A percentile compares a stretch with the other conserved stretches of the same genome.
phyloP scores from a whole-genome alignment of 352 stramenopile species.

The Blastocystis sp. region DNA sequence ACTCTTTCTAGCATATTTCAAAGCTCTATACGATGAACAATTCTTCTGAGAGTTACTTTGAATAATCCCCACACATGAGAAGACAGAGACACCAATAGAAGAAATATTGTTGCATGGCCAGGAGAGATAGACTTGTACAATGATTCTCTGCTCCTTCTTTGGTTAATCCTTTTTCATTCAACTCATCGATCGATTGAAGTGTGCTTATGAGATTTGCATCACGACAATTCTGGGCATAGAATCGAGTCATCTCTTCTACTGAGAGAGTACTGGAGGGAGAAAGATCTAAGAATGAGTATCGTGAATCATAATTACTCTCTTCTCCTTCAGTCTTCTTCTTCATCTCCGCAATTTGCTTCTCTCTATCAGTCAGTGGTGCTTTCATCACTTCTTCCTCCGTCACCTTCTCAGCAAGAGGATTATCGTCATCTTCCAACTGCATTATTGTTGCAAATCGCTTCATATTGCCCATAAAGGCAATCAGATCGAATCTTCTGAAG shows the following conservation, averaged over 20 bases:
- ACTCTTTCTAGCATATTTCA: constrained; percentile 6
- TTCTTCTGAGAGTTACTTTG: neutral
- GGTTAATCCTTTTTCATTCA: no score
- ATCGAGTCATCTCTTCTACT: neutral
- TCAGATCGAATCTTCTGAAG: neutral
- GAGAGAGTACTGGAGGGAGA: neutral
- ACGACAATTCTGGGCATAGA: neutral
- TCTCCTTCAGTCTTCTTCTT: neutral
- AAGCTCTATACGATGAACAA: neutral
- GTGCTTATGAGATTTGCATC: neutral
- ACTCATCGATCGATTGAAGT: neutral
- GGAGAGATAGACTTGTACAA: neutral
- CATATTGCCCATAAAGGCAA: neutral
- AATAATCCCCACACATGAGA: neutral
- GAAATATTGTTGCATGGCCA: constrained; percentile 30
- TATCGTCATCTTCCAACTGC: neutral
- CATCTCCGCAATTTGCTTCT: neutral
- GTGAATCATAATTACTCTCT: neutral
- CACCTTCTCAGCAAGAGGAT: neutral
- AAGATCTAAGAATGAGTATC: no score
- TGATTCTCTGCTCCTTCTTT: no score
- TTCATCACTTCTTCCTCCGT: neutral
- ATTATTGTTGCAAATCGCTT: neutral
- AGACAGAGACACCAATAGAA: constrained; percentile 23
- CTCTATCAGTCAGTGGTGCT: neutral